Base-by-base conservation (phyloP, 495 filamentous ascomycete genomes). In the Tuber borchii region DNA sequence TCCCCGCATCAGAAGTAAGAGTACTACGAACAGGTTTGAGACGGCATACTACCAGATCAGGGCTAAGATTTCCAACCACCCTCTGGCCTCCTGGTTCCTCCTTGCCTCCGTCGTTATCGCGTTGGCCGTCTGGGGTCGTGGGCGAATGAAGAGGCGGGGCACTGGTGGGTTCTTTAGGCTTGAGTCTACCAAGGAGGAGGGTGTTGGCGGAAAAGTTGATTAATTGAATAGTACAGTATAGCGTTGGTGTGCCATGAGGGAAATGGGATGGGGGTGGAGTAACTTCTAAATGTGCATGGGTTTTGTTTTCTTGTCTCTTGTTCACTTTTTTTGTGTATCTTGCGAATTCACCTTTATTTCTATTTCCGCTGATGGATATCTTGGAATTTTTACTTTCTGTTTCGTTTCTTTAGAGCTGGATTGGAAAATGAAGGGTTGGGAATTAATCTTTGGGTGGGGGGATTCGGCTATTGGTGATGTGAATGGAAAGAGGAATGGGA, bases 1-100 rank as follows among this genome's bases (percentile, higher is more conserved):
- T 22, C 91, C 93, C 51, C 92, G 94, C 83, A 90, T 99, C 80
- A 90, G 88, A 77, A 88, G 93, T 20, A 99, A 97, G 86, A 93
- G 93, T 65, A 94, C 93, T 70, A 90, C 93, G 77, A 90, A 91
- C 72, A 86, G 87, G 43, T 85, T 97, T 73, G 90, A 93, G 84
- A 90, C 90, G 73, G 84, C 95, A 69, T 91, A 95, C 84, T 95
- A 95, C 84, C 89, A 90, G 76, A 88, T 93, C 40, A 87, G 90
- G 69, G 86, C 88, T 70, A 90, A 90, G 78, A 89, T 91, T 79
- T 84, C 86, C 65, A 88, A 88, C 61, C 94, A 96, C 82, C 93
- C 92, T 1, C 92, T 89, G 82, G 86, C 93, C 74, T 89, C 89
- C 71, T 82, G 91, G 74, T 88, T 88, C 46, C 83, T 91, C 69